phyloP scores from a whole-genome alignment of 1,284 basidiomycete species.

The Moniliella sp. region DNA sequence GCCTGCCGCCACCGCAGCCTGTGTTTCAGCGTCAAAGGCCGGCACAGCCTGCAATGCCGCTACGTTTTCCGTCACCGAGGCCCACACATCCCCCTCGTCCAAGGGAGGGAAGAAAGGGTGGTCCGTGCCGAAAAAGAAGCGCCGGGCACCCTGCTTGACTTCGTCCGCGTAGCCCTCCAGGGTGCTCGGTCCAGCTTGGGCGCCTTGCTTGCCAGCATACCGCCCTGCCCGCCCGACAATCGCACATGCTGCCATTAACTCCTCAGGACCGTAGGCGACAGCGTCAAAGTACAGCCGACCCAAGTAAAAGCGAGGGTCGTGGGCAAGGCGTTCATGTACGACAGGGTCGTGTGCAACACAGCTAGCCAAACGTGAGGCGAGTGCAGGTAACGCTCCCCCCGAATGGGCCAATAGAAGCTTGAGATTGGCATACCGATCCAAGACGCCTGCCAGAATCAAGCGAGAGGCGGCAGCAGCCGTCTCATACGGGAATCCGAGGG shows the following conservation, averaged over 20 bases:
- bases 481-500: constrained; percentile 67
- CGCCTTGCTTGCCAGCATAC: constrained; percentile 34
- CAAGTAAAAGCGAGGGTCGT: constrained; percentile 55
- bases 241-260: constrained; percentile 52
- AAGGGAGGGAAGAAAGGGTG: constrained; percentile 74
- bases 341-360: constrained; percentile 62
- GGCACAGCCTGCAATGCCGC: neutral
- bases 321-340: constrained; percentile 49
- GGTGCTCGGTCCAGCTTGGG: constrained; percentile 4
- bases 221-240: constrained; percentile 45
- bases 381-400: constrained; percentile 54
- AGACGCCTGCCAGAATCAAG: constrained; percentile 54
- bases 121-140: constrained; percentile 63
- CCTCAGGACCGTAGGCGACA: constrained; percentile 60
- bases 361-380: constrained; percentile 55
- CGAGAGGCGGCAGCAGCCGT: constrained; percentile 50
- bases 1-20: too few relatives aligned
- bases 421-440: constrained; percentile 54
- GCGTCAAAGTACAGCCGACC: constrained; percentile 60
- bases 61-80: neutral
- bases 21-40: too few relatives aligned
- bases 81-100: neutral
- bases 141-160: constrained; percentile 36
- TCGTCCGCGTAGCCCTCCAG: neutral
- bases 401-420: constrained; percentile 60